These are phyloP conservation scores for Mucor sp. DNA, from an alignment of 371 early-diverging fungal genomes.

Conservation along the genomic window DNA sequence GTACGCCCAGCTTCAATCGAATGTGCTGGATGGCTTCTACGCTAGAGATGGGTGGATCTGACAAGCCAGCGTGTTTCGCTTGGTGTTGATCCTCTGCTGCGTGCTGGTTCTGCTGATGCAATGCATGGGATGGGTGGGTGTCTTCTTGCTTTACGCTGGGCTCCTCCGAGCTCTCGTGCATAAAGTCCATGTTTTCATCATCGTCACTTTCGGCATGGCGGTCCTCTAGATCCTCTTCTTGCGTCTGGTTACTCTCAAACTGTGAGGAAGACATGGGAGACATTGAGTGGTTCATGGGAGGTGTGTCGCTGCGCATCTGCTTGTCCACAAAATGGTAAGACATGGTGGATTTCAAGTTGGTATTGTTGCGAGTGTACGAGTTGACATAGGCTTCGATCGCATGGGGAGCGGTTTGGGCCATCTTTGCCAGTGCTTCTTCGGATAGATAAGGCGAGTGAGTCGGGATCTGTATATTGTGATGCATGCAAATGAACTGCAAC, in stretches of 20 bases:
- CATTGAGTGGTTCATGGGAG: background rate
- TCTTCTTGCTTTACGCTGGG: no score
- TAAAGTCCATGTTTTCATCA: no score
- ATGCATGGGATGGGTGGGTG: conserved; percentile 22
- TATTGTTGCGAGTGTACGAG: conserved; percentile 41
- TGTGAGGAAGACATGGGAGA: background rate
- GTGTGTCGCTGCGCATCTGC: conserved; percentile 3
- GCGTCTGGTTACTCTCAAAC: background rate
- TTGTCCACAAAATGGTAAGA: conserved; percentile 34
- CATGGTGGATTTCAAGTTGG: conserved; percentile 38
- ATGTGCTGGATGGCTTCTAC: conserved; percentile 48
- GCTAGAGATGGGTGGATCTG: conserved; percentile 51
- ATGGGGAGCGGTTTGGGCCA: conserved; percentile 40
- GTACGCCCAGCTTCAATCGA: conserved; percentile 42
- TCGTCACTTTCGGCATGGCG: background rate
- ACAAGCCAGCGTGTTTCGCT: conserved; percentile 20
- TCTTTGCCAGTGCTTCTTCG: conserved; percentile 30
- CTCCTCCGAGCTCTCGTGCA: no score
- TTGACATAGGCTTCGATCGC: conserved; percentile 45
- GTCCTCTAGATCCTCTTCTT: background rate
- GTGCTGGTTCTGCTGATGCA: conserved; percentile 17
- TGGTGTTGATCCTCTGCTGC: conserved; percentile 25
- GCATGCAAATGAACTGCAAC: conserved; percentile 49
- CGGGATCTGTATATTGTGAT: conserved; percentile 42
- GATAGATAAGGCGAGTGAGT: conserved; percentile 45